phyloP scores from a whole-genome alignment of 106 monocot genomes.

The Ottelia alismoides region DNA sequence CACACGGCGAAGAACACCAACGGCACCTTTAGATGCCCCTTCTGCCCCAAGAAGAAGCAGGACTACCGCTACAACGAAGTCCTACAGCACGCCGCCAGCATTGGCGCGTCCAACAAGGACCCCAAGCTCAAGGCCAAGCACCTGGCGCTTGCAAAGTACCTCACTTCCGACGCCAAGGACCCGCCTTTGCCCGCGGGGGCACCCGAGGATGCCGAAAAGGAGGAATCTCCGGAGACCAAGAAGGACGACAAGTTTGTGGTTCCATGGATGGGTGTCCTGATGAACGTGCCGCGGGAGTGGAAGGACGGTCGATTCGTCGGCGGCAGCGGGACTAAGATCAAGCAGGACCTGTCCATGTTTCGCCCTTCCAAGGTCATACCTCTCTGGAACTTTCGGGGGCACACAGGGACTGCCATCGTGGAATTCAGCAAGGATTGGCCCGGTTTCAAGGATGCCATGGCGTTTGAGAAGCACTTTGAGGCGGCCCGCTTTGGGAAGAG shows the following conservation, averaged over 20 bases:
- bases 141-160: slow-evolving; percentile 35
- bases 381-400: slow-evolving; percentile 42
- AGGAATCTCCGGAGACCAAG: slow-evolving; percentile 9
- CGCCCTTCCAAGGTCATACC: slow-evolving; percentile 38
- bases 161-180: slow-evolving; percentile 26
- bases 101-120: slow-evolving; percentile 23
- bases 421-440: slow-evolving; percentile 58
- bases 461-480: slow-evolving; percentile 67
- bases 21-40: slow-evolving; percentile 42
- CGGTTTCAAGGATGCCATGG: slow-evolving; percentile 56
- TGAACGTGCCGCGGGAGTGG: slow-evolving; percentile 46
- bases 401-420: slow-evolving; percentile 51
- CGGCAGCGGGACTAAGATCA: slow-evolving; percentile 25
- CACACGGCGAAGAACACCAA: slow-evolving; percentile 9
- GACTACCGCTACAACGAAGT: slow-evolving; percentile 36
- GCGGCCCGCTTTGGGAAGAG: slow-evolving; percentile 18
- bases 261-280: slow-evolving; percentile 73
- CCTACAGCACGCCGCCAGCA: slow-evolving; percentile 45
- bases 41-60: slow-evolving; percentile 49
- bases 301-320: slow-evolving; percentile 35
- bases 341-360: slow-evolving; percentile 30
- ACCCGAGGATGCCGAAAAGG: slow-evolving; percentile 1
- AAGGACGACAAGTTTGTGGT: slow-evolving; percentile 45
- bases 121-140: slow-evolving; percentile 44
- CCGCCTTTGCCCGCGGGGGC: slow-evolving; percentile 4